Conservation (phyloP, 2,329 filamentous ascomycete genomes). For the Nemania sp. region DNA sequence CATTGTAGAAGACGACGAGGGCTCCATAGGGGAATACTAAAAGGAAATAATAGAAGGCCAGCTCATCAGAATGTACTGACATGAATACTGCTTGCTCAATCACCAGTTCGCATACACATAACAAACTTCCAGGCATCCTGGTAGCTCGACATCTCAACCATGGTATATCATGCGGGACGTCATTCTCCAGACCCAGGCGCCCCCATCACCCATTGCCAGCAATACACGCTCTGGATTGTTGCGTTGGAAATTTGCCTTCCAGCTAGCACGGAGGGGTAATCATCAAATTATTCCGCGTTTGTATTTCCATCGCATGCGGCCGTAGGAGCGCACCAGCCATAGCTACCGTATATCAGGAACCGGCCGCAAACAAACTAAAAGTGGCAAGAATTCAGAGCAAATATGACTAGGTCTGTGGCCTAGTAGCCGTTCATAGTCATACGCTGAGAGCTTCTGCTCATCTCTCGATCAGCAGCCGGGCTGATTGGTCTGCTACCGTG, state of each 20-base stretch:
- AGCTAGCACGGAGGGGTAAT: conserved; percentile 29
- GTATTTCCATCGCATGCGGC: conserved; percentile 4
- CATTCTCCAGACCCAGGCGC: conserved; percentile 26
- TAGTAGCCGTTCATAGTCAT: conserved; percentile 99
- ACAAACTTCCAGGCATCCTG: conserved; percentile 36
- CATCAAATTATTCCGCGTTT: conserved; percentile 23
- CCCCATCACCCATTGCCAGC: conserved; percentile 28
- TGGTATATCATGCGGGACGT: conserved; percentile 34
- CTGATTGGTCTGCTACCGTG: conserved; percentile 89
- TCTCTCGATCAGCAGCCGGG: conserved; percentile 88
- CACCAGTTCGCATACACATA: conserved; percentile 43
- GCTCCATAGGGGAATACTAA: conserved; percentile 48
- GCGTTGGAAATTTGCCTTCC: conserved; percentile 23
- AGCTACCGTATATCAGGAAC: conserved; percentile 1
- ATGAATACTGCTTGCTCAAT: conserved; percentile 44
- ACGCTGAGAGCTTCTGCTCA: conserved; percentile 95
- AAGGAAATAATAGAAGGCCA: conserved; percentile 51
- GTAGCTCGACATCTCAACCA: conserved; percentile 29
- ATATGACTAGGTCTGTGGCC: conserved; percentile 33
- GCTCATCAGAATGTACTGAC: conserved; percentile 37
- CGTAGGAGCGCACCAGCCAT: conserved; percentile 1
- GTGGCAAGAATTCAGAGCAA: conserved; percentile 24
- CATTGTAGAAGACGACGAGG: conserved; percentile 43
- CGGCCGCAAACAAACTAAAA: conserved; percentile 22
- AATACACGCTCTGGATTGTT: conserved; percentile 32